phyloP scores from a whole-genome alignment of 1,284 basidiomycete species.

The Sporisorium graminicola region DNA sequence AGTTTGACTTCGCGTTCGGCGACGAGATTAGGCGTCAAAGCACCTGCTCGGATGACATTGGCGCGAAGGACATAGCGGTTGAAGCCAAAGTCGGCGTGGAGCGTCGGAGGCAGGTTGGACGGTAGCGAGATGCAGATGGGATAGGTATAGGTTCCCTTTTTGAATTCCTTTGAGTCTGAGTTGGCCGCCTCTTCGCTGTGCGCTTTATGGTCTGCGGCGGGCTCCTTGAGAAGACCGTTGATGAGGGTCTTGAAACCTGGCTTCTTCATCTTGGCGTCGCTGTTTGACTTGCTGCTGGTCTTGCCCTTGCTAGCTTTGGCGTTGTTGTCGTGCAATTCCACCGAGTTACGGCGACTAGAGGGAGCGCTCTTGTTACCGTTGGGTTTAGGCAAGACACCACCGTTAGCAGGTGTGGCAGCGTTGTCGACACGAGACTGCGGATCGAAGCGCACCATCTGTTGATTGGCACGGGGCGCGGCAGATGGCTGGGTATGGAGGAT shows the following conservation, averaged over 20 bases:
- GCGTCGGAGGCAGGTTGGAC: slow-evolving; percentile 81
- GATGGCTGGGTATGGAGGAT: slow-evolving; percentile 37
- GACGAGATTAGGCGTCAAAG: slow-evolving; percentile 81
- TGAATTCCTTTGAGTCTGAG: slow-evolving; percentile 87
- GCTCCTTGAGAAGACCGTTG: slow-evolving; percentile 49
- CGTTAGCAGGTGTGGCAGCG: slow-evolving; percentile 10
- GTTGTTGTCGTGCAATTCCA: slow-evolving; percentile 30
- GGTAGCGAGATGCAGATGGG: slow-evolving; percentile 92
- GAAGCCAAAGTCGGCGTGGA: slow-evolving; percentile 83
- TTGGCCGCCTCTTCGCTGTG: slow-evolving; percentile 16
- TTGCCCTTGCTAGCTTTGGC: slow-evolving; percentile 25
- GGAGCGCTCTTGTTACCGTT: slow-evolving; percentile 27
- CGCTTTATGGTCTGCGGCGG: slow-evolving; percentile 21
- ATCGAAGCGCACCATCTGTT: slow-evolving; percentile 49
- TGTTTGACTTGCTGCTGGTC: slow-evolving; percentile 15
- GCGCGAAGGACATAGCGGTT: slow-evolving; percentile 86
- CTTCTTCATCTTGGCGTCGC: slow-evolving; percentile 33
- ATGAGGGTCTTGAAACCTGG: slow-evolving; percentile 48
- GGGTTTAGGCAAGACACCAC: not conserved
- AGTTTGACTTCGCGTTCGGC: slow-evolving; percentile 82
- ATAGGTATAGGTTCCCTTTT: slow-evolving; percentile 91
- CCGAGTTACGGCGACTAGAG: slow-evolving; percentile 30
- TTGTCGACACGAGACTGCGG: slow-evolving; percentile 36
- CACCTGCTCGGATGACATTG: slow-evolving; percentile 83
- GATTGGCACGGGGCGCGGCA: slow-evolving; percentile 18